Conservation (phyloP, 83 land plant species). For the Larix sibirica region DNA sequence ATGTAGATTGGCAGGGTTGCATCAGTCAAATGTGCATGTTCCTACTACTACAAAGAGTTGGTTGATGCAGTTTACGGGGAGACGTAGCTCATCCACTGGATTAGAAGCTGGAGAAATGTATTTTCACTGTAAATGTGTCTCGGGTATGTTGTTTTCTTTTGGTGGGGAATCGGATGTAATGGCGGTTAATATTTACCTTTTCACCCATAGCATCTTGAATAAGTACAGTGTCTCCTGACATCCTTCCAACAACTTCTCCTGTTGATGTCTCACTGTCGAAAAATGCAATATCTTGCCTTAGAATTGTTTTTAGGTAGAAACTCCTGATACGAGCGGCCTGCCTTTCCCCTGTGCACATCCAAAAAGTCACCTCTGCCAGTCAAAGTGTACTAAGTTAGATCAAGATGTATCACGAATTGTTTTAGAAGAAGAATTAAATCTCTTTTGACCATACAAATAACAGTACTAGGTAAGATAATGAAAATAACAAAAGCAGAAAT, state of each 20-base stretch:
- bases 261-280: conserved; percentile 51
- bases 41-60: not conserved
- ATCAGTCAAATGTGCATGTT: not conserved
- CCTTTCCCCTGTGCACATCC: conserved; percentile 54
- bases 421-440: too few species aligned
- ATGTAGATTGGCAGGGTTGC: not conserved
- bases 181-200: conserved; percentile 15
- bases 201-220: conserved; percentile 39
- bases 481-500: too few species aligned
- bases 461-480: too few species aligned
- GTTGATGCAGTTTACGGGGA: not conserved
- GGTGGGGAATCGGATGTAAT: not conserved
- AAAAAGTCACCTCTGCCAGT: conserved; percentile 45
- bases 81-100: not conserved
- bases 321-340: conserved; percentile 51
- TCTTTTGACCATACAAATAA: too few species aligned
- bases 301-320: conserved; percentile 40
- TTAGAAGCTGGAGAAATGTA: not conserved
- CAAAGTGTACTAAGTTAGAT: not conserved
- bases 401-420: too few species aligned
- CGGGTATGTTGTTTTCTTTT: not conserved
- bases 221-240: conserved; percentile 46
- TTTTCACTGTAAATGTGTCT: not conserved
- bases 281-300: conserved; percentile 53
- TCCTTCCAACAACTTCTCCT: conserved; percentile 47